Conservation (phyloP, 2,329 filamentous ascomycete species). For the Aspergillus alliaceus region DNA sequence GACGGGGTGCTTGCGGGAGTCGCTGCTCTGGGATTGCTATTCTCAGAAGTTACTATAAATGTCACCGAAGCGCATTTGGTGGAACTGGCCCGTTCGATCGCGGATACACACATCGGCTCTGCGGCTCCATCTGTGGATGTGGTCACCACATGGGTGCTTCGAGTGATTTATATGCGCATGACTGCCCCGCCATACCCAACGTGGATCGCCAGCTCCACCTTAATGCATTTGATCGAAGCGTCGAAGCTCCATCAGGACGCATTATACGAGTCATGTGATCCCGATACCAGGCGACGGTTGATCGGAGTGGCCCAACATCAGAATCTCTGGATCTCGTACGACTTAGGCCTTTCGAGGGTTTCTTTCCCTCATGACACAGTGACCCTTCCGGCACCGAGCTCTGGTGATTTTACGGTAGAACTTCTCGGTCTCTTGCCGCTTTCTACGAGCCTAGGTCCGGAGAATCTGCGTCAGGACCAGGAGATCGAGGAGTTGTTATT, state of each 20-base stretch:
- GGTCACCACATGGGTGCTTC: conserved; percentile 48
- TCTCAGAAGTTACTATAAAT: conserved; percentile 46
- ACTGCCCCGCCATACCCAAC: conserved; percentile 53
- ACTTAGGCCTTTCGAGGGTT: conserved; percentile 56
- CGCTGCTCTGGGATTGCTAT: conserved; percentile 53
- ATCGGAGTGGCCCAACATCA: conserved; percentile 56
- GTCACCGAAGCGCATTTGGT: conserved; percentile 49
- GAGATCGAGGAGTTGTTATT: conserved; percentile 46
- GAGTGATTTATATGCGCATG: conserved; percentile 53
- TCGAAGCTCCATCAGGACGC: conserved; percentile 30
- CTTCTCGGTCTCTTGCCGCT: conserved; percentile 53
- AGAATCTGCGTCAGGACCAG: conserved; percentile 38
- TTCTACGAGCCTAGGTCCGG: conserved; percentile 54
- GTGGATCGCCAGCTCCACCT: conserved; percentile 31
- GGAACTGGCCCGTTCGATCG: conserved; percentile 43
- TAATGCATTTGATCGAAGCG: conserved; percentile 55
- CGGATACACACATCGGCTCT: conserved; percentile 38
- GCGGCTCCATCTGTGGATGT: conserved; percentile 26
- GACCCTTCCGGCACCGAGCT: conserved; percentile 33
- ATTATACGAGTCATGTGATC: conserved; percentile 12
- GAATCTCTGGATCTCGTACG: conserved; percentile 59
- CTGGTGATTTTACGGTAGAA: conserved; percentile 51
- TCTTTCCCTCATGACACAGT: conserved; percentile 41
- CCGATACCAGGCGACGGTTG: conserved; percentile 43
- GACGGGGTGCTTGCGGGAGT: conserved; percentile 54